Conservation (phyloP, 139 green algal species). For the Chlamydomonas asymmetrica region DNA sequence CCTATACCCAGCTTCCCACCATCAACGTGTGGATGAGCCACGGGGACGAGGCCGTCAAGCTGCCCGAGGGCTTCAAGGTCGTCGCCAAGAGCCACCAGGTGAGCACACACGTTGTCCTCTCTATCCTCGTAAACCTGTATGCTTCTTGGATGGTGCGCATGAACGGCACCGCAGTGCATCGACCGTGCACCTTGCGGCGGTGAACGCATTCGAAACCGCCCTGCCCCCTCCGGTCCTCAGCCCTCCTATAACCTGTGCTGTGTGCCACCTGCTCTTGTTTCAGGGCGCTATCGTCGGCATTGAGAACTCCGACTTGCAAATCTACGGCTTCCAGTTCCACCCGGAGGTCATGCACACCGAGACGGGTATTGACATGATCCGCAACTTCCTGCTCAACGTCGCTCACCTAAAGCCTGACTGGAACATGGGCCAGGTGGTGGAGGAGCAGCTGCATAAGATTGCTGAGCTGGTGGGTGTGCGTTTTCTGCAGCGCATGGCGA, state of each 20-base stretch:
- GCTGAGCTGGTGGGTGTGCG: conserved; percentile 47
- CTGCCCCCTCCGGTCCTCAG: too few relatives aligned
- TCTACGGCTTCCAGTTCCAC: conserved; percentile 97
- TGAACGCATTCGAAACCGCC: too few relatives aligned
- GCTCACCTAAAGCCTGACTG: conserved; percentile 74
- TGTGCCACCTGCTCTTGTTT: neutral
- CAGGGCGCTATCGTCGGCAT: conserved; percentile 94
- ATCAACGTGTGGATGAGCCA: conserved; percentile 98
- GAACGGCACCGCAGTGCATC: too few relatives aligned
- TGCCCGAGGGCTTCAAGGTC: conserved; percentile 87
- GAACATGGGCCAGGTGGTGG: conserved; percentile 95
- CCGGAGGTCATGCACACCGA: conserved; percentile 95
- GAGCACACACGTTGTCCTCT: neutral
- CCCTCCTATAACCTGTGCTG: too few relatives aligned
- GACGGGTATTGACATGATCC: conserved; percentile 83
- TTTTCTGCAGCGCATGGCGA: too few relatives aligned
- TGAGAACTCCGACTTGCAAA: conserved; percentile 70
- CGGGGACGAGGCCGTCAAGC: conserved; percentile 86
- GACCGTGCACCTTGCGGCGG: too few relatives aligned
- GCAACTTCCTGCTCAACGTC: conserved; percentile 90
- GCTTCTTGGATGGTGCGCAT: too few relatives aligned
- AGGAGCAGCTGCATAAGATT: conserved; percentile 87
- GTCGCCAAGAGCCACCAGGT: conserved; percentile 84
- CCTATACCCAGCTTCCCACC: conserved; percentile 27
- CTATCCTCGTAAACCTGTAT: too few relatives aligned